Evolutionary conservation across 805 yeast genomes (phyloP).

Genomic region (Hyphopichia homilentoma): DNA sequence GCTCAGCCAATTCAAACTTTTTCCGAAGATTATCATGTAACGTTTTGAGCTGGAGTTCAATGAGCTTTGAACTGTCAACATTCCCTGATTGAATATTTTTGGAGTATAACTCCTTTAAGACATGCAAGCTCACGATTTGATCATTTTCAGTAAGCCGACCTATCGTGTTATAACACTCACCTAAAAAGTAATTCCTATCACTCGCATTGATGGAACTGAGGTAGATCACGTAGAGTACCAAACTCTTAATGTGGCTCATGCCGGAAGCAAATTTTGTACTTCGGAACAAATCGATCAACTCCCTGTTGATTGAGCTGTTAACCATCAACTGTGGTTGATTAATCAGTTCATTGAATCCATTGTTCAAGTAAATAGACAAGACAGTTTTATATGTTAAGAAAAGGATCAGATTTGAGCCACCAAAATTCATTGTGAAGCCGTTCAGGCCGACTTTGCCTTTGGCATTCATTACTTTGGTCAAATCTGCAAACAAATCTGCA

Average conservation of each 20-base stretch:
- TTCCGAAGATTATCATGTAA: slow-evolving; percentile 5
- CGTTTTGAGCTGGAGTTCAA: slow-evolving; percentile 14
- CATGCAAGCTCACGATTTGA: slow-evolving; percentile 14
- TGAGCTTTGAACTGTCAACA: slow-evolving; percentile 16
- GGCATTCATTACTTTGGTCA: slow-evolving; percentile 11
- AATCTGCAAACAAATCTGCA: slow-evolving; percentile 10
- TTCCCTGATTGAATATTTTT: slow-evolving; percentile 14
- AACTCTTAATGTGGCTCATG: slow-evolving; percentile 8
- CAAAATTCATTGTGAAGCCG: slow-evolving; percentile 14
- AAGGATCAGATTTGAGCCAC: slow-evolving; percentile 10
- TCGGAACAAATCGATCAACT: not conserved
- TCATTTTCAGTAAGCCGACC: slow-evolving; percentile 20
- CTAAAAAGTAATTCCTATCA: slow-evolving; percentile 12
- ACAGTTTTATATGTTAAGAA: slow-evolving; percentile 13
- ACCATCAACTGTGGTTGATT: not conserved
- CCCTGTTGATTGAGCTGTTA: too few species aligned
- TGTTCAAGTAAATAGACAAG: slow-evolving; percentile 4
- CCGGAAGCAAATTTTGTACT: slow-evolving; percentile 1
- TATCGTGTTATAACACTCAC: too few species aligned
- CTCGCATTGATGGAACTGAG: slow-evolving; percentile 10
- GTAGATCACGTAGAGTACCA: slow-evolving; percentile 14
- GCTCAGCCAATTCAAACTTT: slow-evolving; percentile 7
- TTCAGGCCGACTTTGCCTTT: slow-evolving; percentile 11
- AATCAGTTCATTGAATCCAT: not conserved
- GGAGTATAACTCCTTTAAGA: slow-evolving; percentile 12